Evolutionary conservation across 345 rosid genomes (phyloP).

Genomic region (Hibiscus tridactylites): DNA sequence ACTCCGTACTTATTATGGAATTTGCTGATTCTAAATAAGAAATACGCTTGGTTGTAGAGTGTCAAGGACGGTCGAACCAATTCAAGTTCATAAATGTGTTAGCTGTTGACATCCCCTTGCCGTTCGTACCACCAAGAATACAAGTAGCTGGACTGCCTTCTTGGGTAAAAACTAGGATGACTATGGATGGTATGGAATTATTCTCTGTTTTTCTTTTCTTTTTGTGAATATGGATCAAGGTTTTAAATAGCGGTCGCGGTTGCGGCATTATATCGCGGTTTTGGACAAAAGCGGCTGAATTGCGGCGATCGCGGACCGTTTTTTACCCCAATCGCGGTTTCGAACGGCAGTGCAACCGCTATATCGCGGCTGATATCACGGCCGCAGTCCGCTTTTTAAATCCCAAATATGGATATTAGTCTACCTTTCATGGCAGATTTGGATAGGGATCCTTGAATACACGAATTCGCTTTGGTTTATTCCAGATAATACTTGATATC

Average conservation of each 20-base stretch:
- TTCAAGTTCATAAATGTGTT: slow-evolving; percentile 20
- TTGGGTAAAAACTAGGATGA: background rate
- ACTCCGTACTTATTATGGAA: background rate
- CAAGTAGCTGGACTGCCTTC: background rate
- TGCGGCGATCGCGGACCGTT: no score
- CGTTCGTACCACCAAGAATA: background rate
- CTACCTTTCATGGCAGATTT: background rate
- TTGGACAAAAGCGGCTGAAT: no score
- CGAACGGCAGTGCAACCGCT: no score
- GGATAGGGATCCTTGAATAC: background rate
- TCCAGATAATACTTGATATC: background rate
- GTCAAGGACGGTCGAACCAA: slow-evolving; percentile 35
- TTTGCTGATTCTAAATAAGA: background rate
- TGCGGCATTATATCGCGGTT: no score
- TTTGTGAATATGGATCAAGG: no score
- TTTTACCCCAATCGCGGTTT: no score
- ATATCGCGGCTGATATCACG: no score
- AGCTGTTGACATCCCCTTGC: slow-evolving; percentile 5
- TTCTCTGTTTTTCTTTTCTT: background rate
- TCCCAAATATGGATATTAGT: background rate
- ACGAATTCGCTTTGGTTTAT: background rate
- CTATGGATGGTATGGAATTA: background rate
- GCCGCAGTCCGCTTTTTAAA: no score
- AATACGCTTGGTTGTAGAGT: slow-evolving; percentile 21
- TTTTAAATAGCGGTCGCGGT: no score